Base-by-base conservation (phyloP, 305 asterid species). In the Withania somnifera region DNA sequence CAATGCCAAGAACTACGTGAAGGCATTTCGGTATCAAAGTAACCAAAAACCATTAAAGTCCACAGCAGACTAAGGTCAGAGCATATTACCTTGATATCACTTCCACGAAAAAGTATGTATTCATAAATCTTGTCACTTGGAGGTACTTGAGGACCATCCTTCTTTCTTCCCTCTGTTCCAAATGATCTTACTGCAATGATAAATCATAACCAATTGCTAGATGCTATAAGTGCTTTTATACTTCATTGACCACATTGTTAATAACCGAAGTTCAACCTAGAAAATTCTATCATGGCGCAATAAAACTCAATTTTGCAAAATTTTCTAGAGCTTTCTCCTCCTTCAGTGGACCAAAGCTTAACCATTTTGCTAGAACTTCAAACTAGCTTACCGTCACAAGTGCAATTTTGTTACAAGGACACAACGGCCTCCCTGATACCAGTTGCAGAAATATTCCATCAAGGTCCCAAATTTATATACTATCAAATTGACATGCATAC, bases 151-250 rank as follows among this genome's bases (percentile, higher is more conserved):
- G 98, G 94, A 19, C 99, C 98, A 76, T 96, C 98, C 85, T 90
- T 93, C 85, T 91, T 94, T 61, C 99, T 91, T 42, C 97, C 98
- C 90, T 96, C 99, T 0, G 99, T 96, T 57, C 99, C 99, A 83
- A 91, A 96, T 83, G 99, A 94, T 86, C 98, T 89, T 89, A 96
- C 98, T 95, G 91, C 82, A 84, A 88, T 24, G 77, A 81, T 60
- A 81, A 87, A 20, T 30, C 51, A 76, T 14, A n/a, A 71, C 8
- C 34, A 56, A 50, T 19, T 64, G 42, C 52, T 36, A 75, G 36
- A 36, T 79, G n/a, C 54, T 38, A 51, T 47, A n/a, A 15, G 53
- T 45, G 24, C 45, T 15, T 73, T 71, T 26, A 24, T 24, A 24
- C 34, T 42, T 22, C 78, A 71, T 17, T 7, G 57, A 42, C 40